Evolutionary conservation across 352 stramenopile species (phyloP).

Genomic region (Pythium monospermum): DNA sequence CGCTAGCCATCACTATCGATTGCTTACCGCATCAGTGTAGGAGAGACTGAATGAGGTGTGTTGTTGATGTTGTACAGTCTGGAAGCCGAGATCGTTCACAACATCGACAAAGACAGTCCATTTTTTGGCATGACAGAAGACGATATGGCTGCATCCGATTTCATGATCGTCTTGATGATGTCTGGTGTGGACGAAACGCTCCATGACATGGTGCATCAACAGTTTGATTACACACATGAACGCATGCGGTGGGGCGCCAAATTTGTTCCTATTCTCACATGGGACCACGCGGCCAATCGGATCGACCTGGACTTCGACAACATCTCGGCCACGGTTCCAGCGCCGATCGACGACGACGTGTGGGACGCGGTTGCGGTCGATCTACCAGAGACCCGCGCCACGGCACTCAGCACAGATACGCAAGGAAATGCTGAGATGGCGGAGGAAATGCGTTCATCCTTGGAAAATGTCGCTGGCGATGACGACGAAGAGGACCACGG

Average conservation of each 20-base stretch:
- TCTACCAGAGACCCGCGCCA: background rate
- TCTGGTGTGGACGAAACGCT: conserved; percentile 55
- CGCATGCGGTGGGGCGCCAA: conserved; percentile 37
- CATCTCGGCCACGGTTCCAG: conserved; percentile 28
- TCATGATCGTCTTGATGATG: conserved; percentile 50
- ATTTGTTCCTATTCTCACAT: conserved; percentile 36
- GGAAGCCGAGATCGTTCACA: conserved; percentile 47
- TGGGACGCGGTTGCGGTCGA: background rate
- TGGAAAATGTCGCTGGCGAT: conserved; percentile 6
- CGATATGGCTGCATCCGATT: conserved; percentile 36
- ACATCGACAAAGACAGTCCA: conserved; percentile 35
- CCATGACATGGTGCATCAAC: conserved; percentile 52
- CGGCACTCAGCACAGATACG: conserved; percentile 6
- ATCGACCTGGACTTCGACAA: conserved; percentile 43
- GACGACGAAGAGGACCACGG: background rate
- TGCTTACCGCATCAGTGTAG: too few species aligned
- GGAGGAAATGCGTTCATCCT: background rate
- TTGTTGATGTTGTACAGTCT: conserved; percentile 23
- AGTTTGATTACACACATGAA: conserved; percentile 39
- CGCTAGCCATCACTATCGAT: background rate
- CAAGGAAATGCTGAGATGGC: conserved; percentile 8
- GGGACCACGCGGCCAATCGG: conserved; percentile 26
- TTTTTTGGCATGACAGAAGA: conserved; percentile 33
- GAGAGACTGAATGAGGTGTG: background rate
- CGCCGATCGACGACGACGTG: conserved; percentile 3